Evolutionary conservation across 2,329 filamentous ascomycete species (phyloP).

Genomic region (Cadophora sp.): DNA sequence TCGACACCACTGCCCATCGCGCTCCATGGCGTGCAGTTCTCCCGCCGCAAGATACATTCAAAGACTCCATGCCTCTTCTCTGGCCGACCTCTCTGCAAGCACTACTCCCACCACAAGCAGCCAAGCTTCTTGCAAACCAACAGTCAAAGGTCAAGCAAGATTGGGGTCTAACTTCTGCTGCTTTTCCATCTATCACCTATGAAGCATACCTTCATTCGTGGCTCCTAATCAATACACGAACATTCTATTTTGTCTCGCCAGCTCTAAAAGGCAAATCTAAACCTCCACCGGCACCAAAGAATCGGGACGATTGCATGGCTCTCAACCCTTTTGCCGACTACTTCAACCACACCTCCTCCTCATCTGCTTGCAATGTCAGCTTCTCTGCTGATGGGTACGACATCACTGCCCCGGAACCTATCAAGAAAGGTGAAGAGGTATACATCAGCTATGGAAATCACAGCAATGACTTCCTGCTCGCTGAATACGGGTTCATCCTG

Average conservation of each 20-base stretch:
- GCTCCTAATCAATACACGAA: constrained; percentile 67
- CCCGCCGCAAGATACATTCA: constrained; percentile 67
- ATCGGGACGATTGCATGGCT: constrained; percentile 66
- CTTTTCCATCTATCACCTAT: constrained; percentile 49
- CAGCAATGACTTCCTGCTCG: constrained; percentile 74
- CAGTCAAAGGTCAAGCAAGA: constrained; percentile 57
- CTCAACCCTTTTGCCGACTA: constrained; percentile 77
- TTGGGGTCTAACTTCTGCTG: constrained; percentile 52
- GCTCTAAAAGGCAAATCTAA: constrained; percentile 19
- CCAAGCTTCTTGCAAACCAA: constrained; percentile 61
- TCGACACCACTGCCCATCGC: constrained; percentile 57
- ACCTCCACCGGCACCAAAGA: constrained; percentile 42
- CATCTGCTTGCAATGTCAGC: constrained; percentile 51
- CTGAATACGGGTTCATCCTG: constrained; percentile 61
- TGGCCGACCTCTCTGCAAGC: constrained; percentile 54
- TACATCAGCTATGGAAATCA: constrained; percentile 74
- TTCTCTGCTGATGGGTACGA: constrained; percentile 60
- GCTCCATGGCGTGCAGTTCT: constrained; percentile 70
- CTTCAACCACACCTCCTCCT: constrained; percentile 62
- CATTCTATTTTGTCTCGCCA: constrained; percentile 59
- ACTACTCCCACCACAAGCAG: constrained; percentile 54
- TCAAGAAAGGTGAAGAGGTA: constrained; percentile 67
- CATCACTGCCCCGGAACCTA: constrained; percentile 58
- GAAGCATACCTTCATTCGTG: constrained; percentile 61
- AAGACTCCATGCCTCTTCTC: constrained; percentile 61